phyloP scores from a whole-genome alignment of 148 eudicot genomes.

The Simmondsia chinensis region DNA sequence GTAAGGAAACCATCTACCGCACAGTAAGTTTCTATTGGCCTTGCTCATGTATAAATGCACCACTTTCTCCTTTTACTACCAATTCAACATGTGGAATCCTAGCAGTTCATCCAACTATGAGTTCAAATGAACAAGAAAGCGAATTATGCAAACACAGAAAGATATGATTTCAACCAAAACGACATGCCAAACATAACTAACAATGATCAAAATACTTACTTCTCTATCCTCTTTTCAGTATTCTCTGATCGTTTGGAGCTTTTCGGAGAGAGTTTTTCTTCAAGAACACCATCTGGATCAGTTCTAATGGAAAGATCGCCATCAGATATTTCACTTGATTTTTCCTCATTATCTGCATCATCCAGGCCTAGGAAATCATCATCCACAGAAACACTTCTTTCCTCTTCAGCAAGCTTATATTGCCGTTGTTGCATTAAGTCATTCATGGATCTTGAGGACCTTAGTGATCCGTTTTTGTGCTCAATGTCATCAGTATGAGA shows the following conservation, averaged over 20 bases:
- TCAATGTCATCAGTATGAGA: slow-evolving; percentile 17
- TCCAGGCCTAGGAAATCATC: slow-evolving; percentile 12
- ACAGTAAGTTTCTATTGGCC: no score
- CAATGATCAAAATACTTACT: slow-evolving; percentile 46
- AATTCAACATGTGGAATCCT: no score
- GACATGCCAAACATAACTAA: background rate
- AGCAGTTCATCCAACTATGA: no score
- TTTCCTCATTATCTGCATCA: slow-evolving; percentile 29
- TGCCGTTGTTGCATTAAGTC: slow-evolving; percentile 16
- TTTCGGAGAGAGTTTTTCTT: slow-evolving; percentile 16
- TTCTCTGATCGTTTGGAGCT: slow-evolving; percentile 21
- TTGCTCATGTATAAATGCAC: no score
- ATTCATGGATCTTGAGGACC: slow-evolving; percentile 21
- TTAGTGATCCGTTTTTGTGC: slow-evolving; percentile 7
- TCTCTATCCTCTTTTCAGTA: slow-evolving; percentile 22
- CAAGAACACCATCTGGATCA: slow-evolving; percentile 40
- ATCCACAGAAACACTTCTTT: slow-evolving; percentile 10
- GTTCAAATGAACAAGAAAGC: background rate
- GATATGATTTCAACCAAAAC: background rate
- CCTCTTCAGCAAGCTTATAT: slow-evolving; percentile 12
- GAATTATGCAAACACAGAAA: background rate
- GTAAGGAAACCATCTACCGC: no score
- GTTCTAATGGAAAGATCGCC: slow-evolving; percentile 33
- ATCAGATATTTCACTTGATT: slow-evolving; percentile 39
- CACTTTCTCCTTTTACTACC: no score